Percentiles rank a stretch among this genome's conserved stretches.
phyloP scores from a whole-genome alignment of 83 land plant species.

The Thuja plicata region DNA sequence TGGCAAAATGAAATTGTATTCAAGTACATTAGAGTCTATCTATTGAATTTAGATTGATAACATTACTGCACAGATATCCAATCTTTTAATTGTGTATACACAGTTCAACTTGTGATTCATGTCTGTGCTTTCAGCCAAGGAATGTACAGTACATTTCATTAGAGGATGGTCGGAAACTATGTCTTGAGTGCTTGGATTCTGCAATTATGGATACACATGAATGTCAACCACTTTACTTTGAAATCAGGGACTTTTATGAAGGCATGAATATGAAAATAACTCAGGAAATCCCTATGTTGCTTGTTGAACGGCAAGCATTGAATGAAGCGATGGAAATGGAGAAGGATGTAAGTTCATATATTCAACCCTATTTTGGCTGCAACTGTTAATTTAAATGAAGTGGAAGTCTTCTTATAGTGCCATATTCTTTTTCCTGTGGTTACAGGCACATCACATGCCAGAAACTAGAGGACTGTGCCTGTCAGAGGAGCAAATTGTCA shows the following conservation, averaged over 20 bases:
- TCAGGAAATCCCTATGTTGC: conserved; percentile 92
- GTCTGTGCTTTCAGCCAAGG: conserved; percentile 39
- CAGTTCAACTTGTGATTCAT: neutral
- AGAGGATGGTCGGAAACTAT: conserved; percentile 73
- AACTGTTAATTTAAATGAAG: neutral
- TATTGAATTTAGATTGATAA: neutral
- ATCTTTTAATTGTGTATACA: neutral
- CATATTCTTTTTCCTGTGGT: conserved; percentile 3
- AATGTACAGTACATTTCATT: conserved; percentile 48
- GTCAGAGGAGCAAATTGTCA: conserved; percentile 96
- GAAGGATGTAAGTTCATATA: conserved; percentile 60
- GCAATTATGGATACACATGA: conserved; percentile 88
- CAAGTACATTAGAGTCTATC: neutral
- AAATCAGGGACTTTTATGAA: conserved; percentile 86
- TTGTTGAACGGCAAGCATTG: conserved; percentile 90
- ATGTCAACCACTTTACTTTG: conserved; percentile 87
- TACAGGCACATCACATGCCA: conserved; percentile 83
- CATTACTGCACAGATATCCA: neutral
- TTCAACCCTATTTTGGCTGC: neutral
- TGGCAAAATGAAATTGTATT: neutral
- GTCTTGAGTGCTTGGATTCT: conserved; percentile 86
- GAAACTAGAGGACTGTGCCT: conserved; percentile 97
- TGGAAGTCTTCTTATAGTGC: neutral
- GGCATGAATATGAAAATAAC: conserved; percentile 86
- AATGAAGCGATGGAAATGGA: conserved; percentile 91